Conservation (phyloP, 768 basidiomycete species). For the Lactifluus hygrophoroides region DNA sequence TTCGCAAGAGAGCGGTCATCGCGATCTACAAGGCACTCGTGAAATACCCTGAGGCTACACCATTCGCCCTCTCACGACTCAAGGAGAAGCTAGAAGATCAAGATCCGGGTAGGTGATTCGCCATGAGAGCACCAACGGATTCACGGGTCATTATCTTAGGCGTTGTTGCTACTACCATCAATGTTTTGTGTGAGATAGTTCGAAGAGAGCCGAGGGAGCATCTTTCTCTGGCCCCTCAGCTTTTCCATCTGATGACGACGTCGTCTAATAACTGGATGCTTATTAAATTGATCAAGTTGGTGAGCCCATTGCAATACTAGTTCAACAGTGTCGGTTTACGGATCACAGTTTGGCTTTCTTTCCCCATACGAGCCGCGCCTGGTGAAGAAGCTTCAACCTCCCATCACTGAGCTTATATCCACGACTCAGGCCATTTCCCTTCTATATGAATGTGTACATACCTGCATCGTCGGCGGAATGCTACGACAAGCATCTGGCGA, state of each 20-base stretch:
- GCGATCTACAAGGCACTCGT: slow-evolving; percentile 72
- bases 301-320: slow-evolving; percentile 30
- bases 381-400: slow-evolving; percentile 88
- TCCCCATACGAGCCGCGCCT: slow-evolving; percentile 89
- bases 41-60: slow-evolving; percentile 74
- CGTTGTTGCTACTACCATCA: slow-evolving; percentile 90
- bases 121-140: background rate
- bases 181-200: slow-evolving; percentile 89
- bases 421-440: slow-evolving; percentile 94
- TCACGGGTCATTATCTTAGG: slow-evolving; percentile 36
- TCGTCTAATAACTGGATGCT: slow-evolving; percentile 99
- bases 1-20: slow-evolving; percentile 86
- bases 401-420: slow-evolving; percentile 91
- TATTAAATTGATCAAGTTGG: slow-evolving; percentile 96
- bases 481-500: slow-evolving; percentile 70
- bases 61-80: slow-evolving; percentile 56
- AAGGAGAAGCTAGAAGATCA: slow-evolving; percentile 75
- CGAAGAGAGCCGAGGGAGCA: slow-evolving; percentile 73
- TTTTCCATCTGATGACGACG: slow-evolving; percentile 88
- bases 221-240: slow-evolving; percentile 78
- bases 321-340: background rate
- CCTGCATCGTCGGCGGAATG: slow-evolving; percentile 97
- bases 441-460: slow-evolving; percentile 96
- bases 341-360: slow-evolving; percentile 76
- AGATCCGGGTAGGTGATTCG: slow-evolving; percentile 47